Evolutionary conservation across 2,329 filamentous ascomycete genomes (phyloP), one percentile per base, ranked within the genome.

Genomic region (Microsporum ferrugineum): DNA sequence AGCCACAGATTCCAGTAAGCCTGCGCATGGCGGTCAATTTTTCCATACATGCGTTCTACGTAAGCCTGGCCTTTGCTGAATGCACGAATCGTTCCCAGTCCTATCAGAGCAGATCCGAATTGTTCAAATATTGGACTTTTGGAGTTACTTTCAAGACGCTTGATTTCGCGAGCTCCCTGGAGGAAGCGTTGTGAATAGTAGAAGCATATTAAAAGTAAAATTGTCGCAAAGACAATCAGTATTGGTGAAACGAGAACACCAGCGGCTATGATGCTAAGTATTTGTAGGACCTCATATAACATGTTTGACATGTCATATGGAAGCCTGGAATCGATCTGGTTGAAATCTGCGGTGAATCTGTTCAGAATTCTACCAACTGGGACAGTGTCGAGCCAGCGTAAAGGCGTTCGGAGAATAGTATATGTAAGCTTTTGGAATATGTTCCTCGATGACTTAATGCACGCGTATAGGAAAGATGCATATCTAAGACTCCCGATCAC

Each of bases 41-140:
- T 82, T 56, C 72, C 70, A 69, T 86, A 86, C 85, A 92, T 91
- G 60, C 83, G 80, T 8, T 84, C 78, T 53, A 88, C 77, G 65
- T 90, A 92, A 0, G 80, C 78, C 23, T 83, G 78, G 0, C 79
- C 76, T 75, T 89, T 90, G 65, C 84, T 84, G 66, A 88, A 92
- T 0, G 87, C 86, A 10, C 89, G 83, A 59, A 94, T 89, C 0
- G 88, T 91, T 1, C 83, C 79, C 17, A 94, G 82, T 3, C 89
- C 89, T 0, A 82, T 81, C 7, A 92, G 79, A 0, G 87, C 83
- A 0, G 87, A 84, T 8, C 85, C 86, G 67, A 92, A 91, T 64
- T 89, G 84, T 70, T 92, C 88, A 66, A 90, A 91, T 0, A 92
- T 84, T 0, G 89, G 89, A 0, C 85, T 88, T 72, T 90, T 91